Evolutionary conservation across 164 flowering plant genomes (phyloP), one percentile per base, ranked within the genome.

Genomic region (Tetracentron sinense): DNA sequence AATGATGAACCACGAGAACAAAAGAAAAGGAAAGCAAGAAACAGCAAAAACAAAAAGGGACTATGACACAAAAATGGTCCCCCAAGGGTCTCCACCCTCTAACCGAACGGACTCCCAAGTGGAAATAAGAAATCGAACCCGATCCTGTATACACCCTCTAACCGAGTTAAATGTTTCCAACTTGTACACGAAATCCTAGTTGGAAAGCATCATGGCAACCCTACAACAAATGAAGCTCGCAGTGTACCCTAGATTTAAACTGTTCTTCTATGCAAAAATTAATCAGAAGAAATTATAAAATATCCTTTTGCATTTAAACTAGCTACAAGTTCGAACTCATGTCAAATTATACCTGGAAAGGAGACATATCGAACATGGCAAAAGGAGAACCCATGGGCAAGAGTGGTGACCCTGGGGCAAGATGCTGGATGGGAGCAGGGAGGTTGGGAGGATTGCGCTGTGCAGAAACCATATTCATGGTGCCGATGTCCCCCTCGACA

Each of bases 301-400:
- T 25, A 51, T n/a, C 54, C 52, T 10, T 38, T 38, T 10, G 14
- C 15, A 3, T 3, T 12, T 38, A 52, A 11, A 21, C 7, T 10
- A 59, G 12, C 50, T 21, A 21, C 11, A 62, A 7, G 10, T 31
- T 20, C 3, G 20, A n/a, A 12, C 11, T 7, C 4, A n/a, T 20
- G 51, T 42, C 22, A 58, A 46, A 64, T 10, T 53, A 16, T 78
- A 94, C 99, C 99, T 86, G 96, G 78, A 89, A 94, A 30, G 95
- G 96, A 59, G 96, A 83, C 61, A 81, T 85, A 66, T 89, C 97
- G 71, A 85, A 94, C 90, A 94, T 77, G 71, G 93, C 82, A 65
- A 94, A 42, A 54, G 97, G 91, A 27, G 97, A 79, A n/a, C 84
- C 77, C 80, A 91, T 76, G 7, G 92, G 95, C 74, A 89, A 42